Conservation (phyloP, 2,329 filamentous ascomycete species). For the Stagonosporopsis tanaceti region DNA sequence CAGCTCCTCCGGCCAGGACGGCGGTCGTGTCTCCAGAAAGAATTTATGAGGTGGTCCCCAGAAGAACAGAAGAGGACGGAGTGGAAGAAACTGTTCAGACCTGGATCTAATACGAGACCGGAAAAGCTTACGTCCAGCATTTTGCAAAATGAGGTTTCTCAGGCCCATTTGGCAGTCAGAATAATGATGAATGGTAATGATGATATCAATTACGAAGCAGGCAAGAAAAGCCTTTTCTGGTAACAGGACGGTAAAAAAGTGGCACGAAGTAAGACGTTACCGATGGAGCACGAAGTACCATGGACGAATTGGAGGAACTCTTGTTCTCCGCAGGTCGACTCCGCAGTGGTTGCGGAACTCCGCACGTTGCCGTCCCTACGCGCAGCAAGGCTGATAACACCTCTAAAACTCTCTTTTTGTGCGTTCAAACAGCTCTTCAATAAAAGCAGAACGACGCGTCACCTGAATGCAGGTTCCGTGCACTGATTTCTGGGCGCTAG, state of each 20-base stretch:
- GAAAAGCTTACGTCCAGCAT: background rate
- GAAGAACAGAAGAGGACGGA: background rate
- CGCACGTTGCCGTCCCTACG: constrained; percentile 9
- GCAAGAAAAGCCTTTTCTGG: background rate
- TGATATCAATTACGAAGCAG: background rate
- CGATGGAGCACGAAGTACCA: background rate
- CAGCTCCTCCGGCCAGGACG: background rate
- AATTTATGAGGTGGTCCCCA: background rate
- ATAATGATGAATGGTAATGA: constrained; percentile 6
- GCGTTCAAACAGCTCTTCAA: background rate
- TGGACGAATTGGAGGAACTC: background rate
- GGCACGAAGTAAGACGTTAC: background rate
- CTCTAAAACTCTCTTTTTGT: background rate
- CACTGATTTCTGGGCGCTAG: background rate
- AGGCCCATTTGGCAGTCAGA: background rate
- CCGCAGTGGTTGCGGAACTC: constrained; percentile 24
- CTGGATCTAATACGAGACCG: background rate
- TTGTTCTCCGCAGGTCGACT: constrained; percentile 11
- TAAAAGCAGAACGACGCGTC: background rate
- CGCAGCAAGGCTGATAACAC: background rate
- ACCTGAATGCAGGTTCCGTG: background rate
- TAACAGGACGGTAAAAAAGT: background rate
- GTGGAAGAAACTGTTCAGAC: background rate
- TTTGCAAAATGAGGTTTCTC: background rate
- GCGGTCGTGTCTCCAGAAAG: background rate